Base-by-base conservation (phyloP, 2,329 filamentous ascomycete species). In the Plenodomus lindquistii region DNA sequence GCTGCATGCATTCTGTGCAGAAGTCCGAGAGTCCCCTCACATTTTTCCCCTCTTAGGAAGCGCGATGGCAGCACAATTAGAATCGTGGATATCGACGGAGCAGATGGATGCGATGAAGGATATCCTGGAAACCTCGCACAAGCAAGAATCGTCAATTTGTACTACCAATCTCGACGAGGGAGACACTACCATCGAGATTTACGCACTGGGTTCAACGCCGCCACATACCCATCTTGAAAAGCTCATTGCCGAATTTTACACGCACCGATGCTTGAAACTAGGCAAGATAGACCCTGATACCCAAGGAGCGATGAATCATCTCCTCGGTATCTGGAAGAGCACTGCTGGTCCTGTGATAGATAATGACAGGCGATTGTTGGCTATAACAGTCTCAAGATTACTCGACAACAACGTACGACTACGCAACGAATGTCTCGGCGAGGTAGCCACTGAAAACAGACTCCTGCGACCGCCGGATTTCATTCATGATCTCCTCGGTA, bases 291-390 rank as follows among this genome's bases (percentile, higher is more conserved):
- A 19, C 6, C 21, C 36, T 35, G 35, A 36, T 18, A 54, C 52
- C n/a, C 48, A 56, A 27, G 40, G 43, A 4, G 55, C 52, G 1
- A 50, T 69, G 6, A 50, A 56, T 16, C 37, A 50, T 3, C 44
- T 68, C 0, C 18, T 65, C 3, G 35, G 46, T 2, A 42, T 66
- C 8, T 70, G 65, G 65, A 42, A 56, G 18, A 35, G 16, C 4
- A 52, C 55, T 15, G 50, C 9, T 6, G 37, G 37, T 20, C 31
- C 40, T 17, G 20, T 24, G 1, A 37, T 48, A 13, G 50, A 49
- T 46, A 40, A 36, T 6, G 37, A 49, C 11, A 54, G 57, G 35
- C 54, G 59, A 4, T 20, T 37, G 15, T 42, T 69, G 3, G 60
- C 62, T 1, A 46, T 68, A 2, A 8, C 60, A 3, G 48, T 60